Evolutionary conservation across 495 filamentous ascomycete species (phyloP).

Genomic region (Trichoderma asperelloides): DNA sequence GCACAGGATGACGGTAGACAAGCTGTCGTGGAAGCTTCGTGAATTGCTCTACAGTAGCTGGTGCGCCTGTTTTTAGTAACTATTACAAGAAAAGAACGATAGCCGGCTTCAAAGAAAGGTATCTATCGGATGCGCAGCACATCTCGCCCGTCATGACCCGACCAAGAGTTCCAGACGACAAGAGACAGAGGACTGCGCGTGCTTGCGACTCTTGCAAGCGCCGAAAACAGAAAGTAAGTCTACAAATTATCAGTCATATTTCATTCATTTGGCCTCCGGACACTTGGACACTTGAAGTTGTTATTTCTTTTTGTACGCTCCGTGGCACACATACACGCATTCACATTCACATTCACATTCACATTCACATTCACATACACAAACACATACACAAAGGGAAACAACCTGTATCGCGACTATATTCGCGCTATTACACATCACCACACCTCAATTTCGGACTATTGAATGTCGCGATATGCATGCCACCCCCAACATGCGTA

Average conservation of each 20-base stretch:
- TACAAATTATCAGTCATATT: slow-evolving; percentile 12
- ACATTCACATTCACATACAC: background rate
- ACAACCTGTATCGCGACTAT: background rate
- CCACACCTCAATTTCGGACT: background rate
- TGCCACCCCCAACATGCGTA: background rate
- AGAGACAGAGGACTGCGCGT: slow-evolving; percentile 54
- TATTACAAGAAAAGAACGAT: background rate
- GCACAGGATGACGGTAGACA: background rate
- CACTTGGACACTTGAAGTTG: background rate
- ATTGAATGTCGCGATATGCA: slow-evolving; percentile 8
- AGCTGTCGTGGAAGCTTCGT: background rate
- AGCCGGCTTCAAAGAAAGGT: background rate
- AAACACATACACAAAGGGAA: background rate
- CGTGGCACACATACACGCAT: background rate
- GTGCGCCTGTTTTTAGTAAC: background rate
- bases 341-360: background rate
- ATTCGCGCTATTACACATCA: background rate
- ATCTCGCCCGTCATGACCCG: slow-evolving; percentile 43
- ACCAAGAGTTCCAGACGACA: slow-evolving; percentile 54
- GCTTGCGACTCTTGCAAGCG: slow-evolving; percentile 74
- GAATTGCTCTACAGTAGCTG: slow-evolving; percentile 3
- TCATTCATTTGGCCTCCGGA: background rate
- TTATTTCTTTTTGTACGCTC: slow-evolving; percentile 2
- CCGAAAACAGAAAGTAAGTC: slow-evolving; percentile 64
- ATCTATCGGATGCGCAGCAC: slow-evolving; percentile 6